phyloP scores from a whole-genome alignment of 2,329 filamentous ascomycete genomes.

The Trichophyton mentagrophytes region DNA sequence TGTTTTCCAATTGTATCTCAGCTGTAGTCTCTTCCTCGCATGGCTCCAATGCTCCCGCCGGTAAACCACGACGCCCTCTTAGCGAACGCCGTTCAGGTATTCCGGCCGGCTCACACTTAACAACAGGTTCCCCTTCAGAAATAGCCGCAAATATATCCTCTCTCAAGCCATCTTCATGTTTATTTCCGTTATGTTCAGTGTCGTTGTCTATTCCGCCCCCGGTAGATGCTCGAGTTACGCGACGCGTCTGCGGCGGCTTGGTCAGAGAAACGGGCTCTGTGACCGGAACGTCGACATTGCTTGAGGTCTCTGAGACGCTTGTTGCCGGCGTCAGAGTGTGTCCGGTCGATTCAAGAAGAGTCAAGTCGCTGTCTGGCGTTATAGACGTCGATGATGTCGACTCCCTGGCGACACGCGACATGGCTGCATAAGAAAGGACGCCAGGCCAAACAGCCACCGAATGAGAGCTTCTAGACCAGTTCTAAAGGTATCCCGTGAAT shows the following conservation, averaged over 20 bases:
- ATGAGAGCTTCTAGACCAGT: neutral
- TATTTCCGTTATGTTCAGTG: neutral
- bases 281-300: conserved; percentile 22
- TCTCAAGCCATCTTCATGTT: neutral
- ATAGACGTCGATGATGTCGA: conserved; percentile 5
- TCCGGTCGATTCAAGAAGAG: conserved; percentile 19
- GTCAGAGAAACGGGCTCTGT: conserved; percentile 13
- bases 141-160: neutral
- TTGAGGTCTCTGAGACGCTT: conserved; percentile 31
- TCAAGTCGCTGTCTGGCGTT: conserved; percentile 6
- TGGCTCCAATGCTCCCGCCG: neutral
- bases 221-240: conserved; percentile 30
- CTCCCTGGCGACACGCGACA: conserved; percentile 5
- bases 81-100: neutral
- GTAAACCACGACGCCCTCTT: neutral
- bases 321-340: conserved; percentile 33
- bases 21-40: neutral
- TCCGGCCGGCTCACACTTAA: neutral
- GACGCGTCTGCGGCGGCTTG: conserved; percentile 23
- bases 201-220: conserved; percentile 7
- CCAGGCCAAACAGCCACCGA: neutral
- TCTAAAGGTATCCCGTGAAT: neutral
- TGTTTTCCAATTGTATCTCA: neutral
- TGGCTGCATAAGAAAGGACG: neutral
- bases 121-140: neutral